Base-by-base conservation (phyloP, 768 basidiomycete genomes). In the Lyophyllum atratum region DNA sequence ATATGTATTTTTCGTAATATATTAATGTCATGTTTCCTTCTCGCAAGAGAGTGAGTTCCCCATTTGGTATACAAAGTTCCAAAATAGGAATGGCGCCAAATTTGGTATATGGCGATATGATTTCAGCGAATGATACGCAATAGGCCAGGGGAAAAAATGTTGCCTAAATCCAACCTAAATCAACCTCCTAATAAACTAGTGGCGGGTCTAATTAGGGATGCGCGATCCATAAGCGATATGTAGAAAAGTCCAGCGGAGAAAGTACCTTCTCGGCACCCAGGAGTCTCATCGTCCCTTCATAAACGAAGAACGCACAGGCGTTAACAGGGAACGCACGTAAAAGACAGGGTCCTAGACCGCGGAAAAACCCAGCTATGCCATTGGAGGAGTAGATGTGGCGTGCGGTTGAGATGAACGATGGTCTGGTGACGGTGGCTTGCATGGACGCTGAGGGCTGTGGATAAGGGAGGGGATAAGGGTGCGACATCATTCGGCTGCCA, bases 251-350 rank as follows among this genome's bases (percentile, higher is more conserved):
- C 28, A 55, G 55, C 52, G 19, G 33, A 34, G 70, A 40, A 51
- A 68, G 58, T 62, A 85, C 86, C 80, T 87, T 80, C 69, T 89
- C 86, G 15, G 90, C 87, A 34, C 83, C 85, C 49, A 89, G 64
- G 25, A 75, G 54, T 57, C 84, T 73, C 84, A 93, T 85, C 25
- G 86, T 76, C 39, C 84, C 86, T 72, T 92, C 90, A 69, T 89
- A 93, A 2, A 91, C 90, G 62, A 89, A 89, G 47, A 89, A 77
- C 0, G 90, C 91, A 47, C 84, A 87, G 0, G 90, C 89, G 68
- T 93, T 93, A 0, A 85, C 82, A 14, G 91, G 91, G 71, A 92
- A 89, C 19, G 91, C 88, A 58, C 90, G 78, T 57, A 92, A 70
- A 24, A 90, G 72, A 54, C 82, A 84, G 31, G 89, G 89, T 11